A percentile compares a stretch with the other conserved stretches of the same genome.
Conservation (phyloP, 2,329 filamentous ascomycete genomes). For the Pseudogymnoascus verrucosus region DNA sequence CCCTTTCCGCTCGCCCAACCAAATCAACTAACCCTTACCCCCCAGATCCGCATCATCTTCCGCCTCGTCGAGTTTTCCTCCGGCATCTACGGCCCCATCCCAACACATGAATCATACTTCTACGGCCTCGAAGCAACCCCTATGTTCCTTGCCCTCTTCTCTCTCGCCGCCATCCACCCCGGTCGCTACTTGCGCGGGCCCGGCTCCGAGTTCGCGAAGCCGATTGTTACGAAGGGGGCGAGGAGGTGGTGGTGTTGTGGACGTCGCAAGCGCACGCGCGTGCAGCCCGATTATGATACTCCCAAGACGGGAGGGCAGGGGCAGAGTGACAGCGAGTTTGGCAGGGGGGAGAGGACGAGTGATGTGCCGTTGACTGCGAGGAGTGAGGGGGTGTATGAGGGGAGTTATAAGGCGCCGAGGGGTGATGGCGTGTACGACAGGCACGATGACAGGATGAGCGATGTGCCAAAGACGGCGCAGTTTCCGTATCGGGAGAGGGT, state of each 20-base stretch:
- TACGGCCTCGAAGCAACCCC: constrained; percentile 46
- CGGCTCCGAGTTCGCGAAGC: constrained; percentile 37
- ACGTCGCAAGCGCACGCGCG: background rate
- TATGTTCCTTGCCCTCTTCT: constrained; percentile 41
- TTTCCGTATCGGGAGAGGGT: background rate
- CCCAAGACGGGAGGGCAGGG: background rate
- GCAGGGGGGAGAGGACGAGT: background rate
- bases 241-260: background rate
- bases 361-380: background rate
- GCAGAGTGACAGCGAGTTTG: background rate
- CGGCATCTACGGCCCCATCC: constrained; percentile 41
- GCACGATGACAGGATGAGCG: background rate
- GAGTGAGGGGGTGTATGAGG: background rate
- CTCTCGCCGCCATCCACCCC: constrained; percentile 40
- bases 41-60: constrained; percentile 49
- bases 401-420: background rate
- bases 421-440: background rate
- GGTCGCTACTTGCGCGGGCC: constrained; percentile 39
- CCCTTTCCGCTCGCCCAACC: background rate
- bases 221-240: constrained; percentile 16
- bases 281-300: background rate
- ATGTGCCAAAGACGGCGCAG: background rate
- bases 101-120: constrained; percentile 44
- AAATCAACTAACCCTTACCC: background rate
- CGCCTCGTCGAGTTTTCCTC: constrained; percentile 48